phyloP scores from a whole-genome alignment of 768 basidiomycete genomes.

The Calocera viscosa region DNA sequence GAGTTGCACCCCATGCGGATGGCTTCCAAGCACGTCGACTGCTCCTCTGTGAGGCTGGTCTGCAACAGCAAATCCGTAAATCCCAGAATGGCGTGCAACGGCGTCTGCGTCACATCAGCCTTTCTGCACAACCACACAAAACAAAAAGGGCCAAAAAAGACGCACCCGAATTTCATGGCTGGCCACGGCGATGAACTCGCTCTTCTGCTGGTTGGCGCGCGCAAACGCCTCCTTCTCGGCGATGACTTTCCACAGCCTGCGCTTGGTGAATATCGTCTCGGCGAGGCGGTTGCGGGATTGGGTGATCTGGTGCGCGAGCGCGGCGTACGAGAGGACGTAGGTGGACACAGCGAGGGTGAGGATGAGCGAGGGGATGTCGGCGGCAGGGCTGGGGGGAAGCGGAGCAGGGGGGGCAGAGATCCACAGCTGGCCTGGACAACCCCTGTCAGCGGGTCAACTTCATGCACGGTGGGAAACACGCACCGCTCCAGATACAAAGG shows the following conservation, averaged over 20 bases:
- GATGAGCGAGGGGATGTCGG: constrained; percentile 4
- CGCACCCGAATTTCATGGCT: constrained; percentile 4
- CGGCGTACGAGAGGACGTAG: neutral
- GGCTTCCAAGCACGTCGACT: neutral
- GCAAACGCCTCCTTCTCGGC: neutral
- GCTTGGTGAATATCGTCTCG: constrained; percentile 1
- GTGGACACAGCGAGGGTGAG: neutral
- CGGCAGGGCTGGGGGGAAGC: neutral
- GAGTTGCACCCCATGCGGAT: neutral
- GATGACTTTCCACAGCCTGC: constrained; percentile 2
- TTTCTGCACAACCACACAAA: neutral
- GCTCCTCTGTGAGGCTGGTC: neutral
- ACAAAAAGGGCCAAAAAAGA: neutral
- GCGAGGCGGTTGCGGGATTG: neutral
- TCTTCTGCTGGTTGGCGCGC: neutral
- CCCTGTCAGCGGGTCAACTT: too few relatives aligned
- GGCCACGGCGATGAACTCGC: neutral
- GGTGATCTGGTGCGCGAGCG: neutral
- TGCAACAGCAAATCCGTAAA: neutral
- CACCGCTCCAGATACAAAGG: neutral
- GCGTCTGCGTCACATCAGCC: neutral
- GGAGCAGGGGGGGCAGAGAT: neutral
- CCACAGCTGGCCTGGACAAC: neutral
- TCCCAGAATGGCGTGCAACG: neutral
- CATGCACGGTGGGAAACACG: neutral